Conservation (phyloP, 2,329 filamentous ascomycete genomes). For the Nemania abortiva region DNA sequence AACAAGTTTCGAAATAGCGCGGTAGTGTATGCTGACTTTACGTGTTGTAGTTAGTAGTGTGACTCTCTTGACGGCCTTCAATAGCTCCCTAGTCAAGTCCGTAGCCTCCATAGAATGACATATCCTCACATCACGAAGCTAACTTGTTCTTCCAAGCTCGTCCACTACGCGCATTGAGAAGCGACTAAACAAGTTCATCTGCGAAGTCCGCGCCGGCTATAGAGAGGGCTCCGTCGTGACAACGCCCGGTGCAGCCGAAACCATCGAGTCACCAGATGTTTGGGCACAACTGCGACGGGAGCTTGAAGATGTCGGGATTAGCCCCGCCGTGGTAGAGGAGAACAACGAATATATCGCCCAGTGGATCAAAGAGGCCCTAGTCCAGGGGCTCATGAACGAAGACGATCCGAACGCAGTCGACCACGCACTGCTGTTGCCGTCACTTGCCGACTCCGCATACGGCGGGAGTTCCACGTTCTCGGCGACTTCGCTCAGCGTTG, state of each 20-base stretch:
- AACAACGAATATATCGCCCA: constrained; percentile 46
- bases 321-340: constrained; percentile 42
- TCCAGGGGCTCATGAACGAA: constrained; percentile 42
- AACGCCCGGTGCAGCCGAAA: constrained; percentile 39
- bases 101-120: constrained; percentile 12
- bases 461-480: constrained; percentile 36
- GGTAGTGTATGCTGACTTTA: not conserved
- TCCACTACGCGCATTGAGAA: constrained; percentile 46
- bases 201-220: constrained; percentile 45
- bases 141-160: constrained; percentile 39
- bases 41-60: constrained; percentile 39
- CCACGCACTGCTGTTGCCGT: not conserved
- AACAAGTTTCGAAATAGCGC: not conserved
- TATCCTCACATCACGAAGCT: constrained; percentile 10
- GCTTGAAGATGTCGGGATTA: constrained; percentile 48
- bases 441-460: constrained; percentile 43
- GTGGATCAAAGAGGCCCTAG: constrained; percentile 45
- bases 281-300: constrained; percentile 46
- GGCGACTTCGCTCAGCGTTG: constrained; percentile 35
- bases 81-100: constrained; percentile 45
- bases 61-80: constrained; percentile 46
- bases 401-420: constrained; percentile 32
- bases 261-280: constrained; percentile 44
- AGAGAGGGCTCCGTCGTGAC: constrained; percentile 47
- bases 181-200: constrained; percentile 45